phyloP scores from a whole-genome alignment of 805 yeast genomes.

The Yueomyces sinensis region DNA sequence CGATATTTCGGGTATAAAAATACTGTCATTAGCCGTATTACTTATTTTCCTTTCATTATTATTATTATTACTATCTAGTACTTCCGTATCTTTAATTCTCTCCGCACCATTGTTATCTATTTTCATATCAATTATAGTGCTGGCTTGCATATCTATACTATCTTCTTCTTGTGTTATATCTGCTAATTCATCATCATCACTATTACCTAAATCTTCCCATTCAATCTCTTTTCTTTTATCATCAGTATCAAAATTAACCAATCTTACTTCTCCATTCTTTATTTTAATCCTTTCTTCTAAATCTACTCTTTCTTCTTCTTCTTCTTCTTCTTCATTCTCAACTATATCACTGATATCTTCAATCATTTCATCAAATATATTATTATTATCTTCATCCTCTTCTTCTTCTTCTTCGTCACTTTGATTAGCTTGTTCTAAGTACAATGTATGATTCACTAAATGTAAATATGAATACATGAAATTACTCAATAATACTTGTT shows the following conservation, averaged over 20 bases:
- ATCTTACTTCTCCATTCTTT: not conserved
- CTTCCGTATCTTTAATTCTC: no score
- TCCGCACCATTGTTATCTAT: no score
- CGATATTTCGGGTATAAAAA: no score
- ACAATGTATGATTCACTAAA: slow-evolving; percentile 81
- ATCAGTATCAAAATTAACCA: no score
- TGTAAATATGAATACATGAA: slow-evolving; percentile 97
- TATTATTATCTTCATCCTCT: slow-evolving; percentile 1
- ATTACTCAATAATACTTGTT: slow-evolving; percentile 85
- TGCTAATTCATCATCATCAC: not conserved
- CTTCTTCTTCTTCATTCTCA: not conserved
- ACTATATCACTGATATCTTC: no score
- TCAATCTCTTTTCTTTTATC: not conserved
- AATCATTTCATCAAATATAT: no score
- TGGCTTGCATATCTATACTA: no score
- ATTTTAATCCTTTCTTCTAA: not conserved
- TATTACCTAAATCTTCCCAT: not conserved
- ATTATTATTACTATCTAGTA: no score
- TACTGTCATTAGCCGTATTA: no score
- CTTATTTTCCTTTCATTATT: no score
- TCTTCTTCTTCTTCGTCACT: slow-evolving; percentile 4
- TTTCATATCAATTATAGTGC: no score
- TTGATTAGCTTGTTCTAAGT: slow-evolving; percentile 50
- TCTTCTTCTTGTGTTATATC: no score
- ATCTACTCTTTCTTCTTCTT: not conserved